These are phyloP conservation scores for Delonix regia DNA, from an alignment of 306 rosid genomes.

Conservation along the genomic window DNA sequence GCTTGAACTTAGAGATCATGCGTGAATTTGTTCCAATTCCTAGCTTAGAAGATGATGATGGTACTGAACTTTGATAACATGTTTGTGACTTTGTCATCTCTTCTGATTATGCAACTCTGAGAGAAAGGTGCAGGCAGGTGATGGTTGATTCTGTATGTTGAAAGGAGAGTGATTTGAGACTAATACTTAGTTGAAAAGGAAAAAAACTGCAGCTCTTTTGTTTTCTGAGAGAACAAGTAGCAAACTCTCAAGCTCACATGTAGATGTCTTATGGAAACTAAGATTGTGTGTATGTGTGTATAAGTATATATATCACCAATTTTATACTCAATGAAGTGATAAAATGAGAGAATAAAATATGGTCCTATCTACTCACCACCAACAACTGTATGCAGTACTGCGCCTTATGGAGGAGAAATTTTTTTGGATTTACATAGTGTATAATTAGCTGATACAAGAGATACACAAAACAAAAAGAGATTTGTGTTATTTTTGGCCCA, in stretches of 20 bases:
- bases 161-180: slow-evolving; percentile 13
- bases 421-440: too few species aligned
- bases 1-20: slow-evolving; percentile 48
- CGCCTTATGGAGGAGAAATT: too few species aligned
- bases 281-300: background rate
- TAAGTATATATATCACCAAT: slow-evolving; percentile 33
- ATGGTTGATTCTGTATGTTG: slow-evolving; percentile 32
- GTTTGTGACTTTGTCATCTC: slow-evolving; percentile 49
- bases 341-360: slow-evolving; percentile 26
- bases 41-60: slow-evolving; percentile 38
- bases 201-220: slow-evolving; percentile 5
- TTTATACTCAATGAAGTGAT: slow-evolving; percentile 41
- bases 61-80: slow-evolving; percentile 6
- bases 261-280: slow-evolving; percentile 32
- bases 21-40: slow-evolving; percentile 45
- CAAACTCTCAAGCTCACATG: slow-evolving; percentile 27
- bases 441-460: too few species aligned
- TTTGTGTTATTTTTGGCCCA: slow-evolving; percentile 23
- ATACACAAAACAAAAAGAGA: background rate
- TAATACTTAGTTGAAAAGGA: background rate
- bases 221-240: slow-evolving; percentile 21
- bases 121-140: background rate
- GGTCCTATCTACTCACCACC: slow-evolving; percentile 11
- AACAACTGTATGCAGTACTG: background rate
- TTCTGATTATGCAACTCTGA: slow-evolving; percentile 21